Percentiles rank a stretch among this genome's conserved stretches.
Conservation (phyloP, 495 filamentous ascomycete species). For the Aspergillus haitiensis region DNA sequence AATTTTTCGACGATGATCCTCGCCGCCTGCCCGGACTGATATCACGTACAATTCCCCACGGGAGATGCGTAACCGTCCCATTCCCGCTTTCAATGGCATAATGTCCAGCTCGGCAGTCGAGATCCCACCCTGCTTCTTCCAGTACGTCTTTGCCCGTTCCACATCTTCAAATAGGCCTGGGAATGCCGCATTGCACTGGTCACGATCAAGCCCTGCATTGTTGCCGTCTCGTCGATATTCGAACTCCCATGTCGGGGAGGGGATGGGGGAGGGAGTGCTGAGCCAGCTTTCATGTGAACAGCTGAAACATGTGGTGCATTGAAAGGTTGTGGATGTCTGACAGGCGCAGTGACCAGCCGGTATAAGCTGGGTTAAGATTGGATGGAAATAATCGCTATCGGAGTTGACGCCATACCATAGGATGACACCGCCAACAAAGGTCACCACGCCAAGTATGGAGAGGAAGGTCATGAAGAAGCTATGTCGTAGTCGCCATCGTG, state of each 20-base stretch:
- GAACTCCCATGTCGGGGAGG: conserved; percentile 35
- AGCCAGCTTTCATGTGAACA: conserved; percentile 28
- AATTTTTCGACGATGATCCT: conserved; percentile 48
- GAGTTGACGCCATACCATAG: conserved; percentile 47
- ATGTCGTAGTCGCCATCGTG: conserved; percentile 29
- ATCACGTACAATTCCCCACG: conserved; percentile 42
- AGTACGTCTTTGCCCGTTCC: conserved; percentile 35
- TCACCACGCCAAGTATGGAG: conserved; percentile 25
- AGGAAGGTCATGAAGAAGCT: conserved; percentile 27
- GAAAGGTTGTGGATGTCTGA: conserved; percentile 42
- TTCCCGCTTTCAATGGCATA: conserved; percentile 33
- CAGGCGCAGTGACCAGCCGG: conserved; percentile 46
- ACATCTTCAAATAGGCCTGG: conserved; percentile 51
- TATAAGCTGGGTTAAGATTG: conserved; percentile 41
- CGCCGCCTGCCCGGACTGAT: conserved; percentile 33
- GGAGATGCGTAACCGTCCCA: conserved; percentile 39
- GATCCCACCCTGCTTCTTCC: conserved; percentile 31
- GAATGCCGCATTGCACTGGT: conserved; percentile 47
- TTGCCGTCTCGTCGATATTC: conserved; percentile 35
- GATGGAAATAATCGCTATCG: conserved; percentile 40
- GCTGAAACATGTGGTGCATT: conserved; percentile 42
- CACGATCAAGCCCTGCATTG: conserved; percentile 36
- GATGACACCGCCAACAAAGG: conserved; percentile 22
- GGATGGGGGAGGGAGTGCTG: conserved; percentile 20
- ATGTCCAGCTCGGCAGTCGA: conserved; percentile 35